Conservation (phyloP, 495 filamentous ascomycete genomes). For the Penicillium verhagenii region DNA sequence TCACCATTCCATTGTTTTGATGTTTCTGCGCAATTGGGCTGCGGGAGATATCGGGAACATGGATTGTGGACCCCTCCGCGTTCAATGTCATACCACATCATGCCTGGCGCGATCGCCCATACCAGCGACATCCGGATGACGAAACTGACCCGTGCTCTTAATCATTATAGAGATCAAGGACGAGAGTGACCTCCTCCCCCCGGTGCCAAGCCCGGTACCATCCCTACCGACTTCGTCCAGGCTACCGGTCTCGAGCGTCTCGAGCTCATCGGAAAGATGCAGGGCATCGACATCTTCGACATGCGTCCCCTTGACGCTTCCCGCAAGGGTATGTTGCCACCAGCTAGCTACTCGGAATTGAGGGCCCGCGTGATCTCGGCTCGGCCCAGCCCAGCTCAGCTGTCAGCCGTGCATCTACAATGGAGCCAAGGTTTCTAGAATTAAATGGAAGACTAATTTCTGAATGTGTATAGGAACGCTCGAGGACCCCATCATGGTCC, state of each 20-base stretch:
- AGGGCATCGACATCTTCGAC: constrained; percentile 97
- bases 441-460: constrained; percentile 14
- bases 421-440: too few relatives aligned
- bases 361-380: background rate
- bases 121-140: background rate
- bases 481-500: constrained; percentile 84
- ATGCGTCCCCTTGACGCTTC: constrained; percentile 94
- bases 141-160: background rate
- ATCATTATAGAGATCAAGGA: constrained; percentile 75
- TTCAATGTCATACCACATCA: constrained; percentile 3
- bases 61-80: constrained; percentile 12
- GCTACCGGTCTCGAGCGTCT: constrained; percentile 96
- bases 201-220: constrained; percentile 75
- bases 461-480: constrained; percentile 65
- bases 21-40: constrained; percentile 7
- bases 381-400: too few relatives aligned
- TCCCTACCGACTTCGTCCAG: constrained; percentile 92
- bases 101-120: background rate
- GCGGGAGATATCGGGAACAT: constrained; percentile 10
- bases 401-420: background rate
- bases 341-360: background rate
- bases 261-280: constrained; percentile 98
- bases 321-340: constrained; percentile 64
- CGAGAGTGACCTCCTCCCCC: constrained; percentile 80
- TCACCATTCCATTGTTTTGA: background rate